Evolutionary conservation across 169 alveolate species (phyloP), one percentile per base, ranked within the genome.

Genomic region (Eimeria praecox): DNA sequence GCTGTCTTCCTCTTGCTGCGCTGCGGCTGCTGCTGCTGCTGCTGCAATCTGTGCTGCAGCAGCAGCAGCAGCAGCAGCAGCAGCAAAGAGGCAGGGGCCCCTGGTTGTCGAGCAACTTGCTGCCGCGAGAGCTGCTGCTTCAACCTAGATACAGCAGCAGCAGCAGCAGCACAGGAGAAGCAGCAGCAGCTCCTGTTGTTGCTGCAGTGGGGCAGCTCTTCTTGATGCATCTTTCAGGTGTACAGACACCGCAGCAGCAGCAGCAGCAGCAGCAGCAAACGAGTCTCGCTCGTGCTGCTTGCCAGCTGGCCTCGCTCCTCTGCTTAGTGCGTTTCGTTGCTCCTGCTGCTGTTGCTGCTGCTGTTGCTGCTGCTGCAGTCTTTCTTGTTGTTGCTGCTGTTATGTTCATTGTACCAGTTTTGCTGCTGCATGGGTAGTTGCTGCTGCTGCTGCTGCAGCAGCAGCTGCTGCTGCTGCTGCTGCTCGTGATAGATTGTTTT

Each of bases 51-150:
- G 54, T 59, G 92, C 92, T 56, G 92, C 92, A 85, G 92, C 92
- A 85, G 92, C 92, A 85, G 92, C 90, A 85, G 62, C 91, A 83
- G 91, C 91, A 85, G 92, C 90, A 85, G 62, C 91, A 83, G 91
- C 91, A 83, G 91, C 92, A 85, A 80, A 59, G 24, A n/a, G 35
- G 80, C 62, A 14, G 78, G 59, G 92, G 77, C 27, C 59, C 92
- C 33, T 52, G 92, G 92, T 52, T 33, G 27, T 27, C 66, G 62
- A 27, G 30, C 14, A 9, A 78, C 4, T 24, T 85, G 59, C 80
- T 85, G 64, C 92, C 92, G 1, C 33, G 92, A 42, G 92, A 85
- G 56, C 92, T 85, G 78, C 92, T 85, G 49, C 49, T 85, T 24
- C 92, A 85, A 80, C 42, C 56, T 24, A 52, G 12, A 27, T 22